A percentile compares a stretch with the other conserved stretches of the same genome.
Evolutionary conservation across 139 green algal genomes (phyloP).

Genomic region (Yamagishiella unicocca): DNA sequence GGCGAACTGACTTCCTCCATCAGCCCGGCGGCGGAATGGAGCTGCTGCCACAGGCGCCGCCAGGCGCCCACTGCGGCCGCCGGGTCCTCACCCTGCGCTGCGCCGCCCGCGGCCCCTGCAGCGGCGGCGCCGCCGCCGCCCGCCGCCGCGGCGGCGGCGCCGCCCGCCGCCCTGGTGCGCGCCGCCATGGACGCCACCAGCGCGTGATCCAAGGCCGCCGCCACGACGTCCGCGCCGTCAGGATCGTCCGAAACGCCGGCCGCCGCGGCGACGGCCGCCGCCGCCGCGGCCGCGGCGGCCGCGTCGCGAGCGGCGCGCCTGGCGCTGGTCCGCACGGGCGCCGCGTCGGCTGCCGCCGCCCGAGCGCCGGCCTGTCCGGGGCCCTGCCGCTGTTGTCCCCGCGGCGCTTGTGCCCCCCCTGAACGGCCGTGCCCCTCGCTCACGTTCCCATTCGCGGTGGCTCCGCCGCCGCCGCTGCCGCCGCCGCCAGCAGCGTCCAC

Average conservation of each 20-base stretch:
- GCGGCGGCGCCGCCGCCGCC: not conserved
- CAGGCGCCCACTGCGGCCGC: not conserved
- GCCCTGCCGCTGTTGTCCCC: not conserved
- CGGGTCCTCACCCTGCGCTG: not conserved
- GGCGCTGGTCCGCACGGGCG: constrained; percentile 16
- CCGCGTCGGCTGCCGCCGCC: not conserved
- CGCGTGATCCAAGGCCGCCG: not conserved
- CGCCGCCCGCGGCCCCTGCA: not conserved
- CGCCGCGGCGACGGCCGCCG: not conserved
- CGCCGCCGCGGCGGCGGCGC: not conserved
- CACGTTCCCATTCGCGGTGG: not conserved
- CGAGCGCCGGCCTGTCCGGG: not conserved
- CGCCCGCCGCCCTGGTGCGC: not conserved
- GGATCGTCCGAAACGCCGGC: too few species aligned
- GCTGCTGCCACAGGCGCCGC: constrained; percentile 3
- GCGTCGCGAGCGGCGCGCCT: not conserved
- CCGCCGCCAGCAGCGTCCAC: not conserved
- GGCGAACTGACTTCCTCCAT: not conserved
- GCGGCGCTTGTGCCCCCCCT: not conserved
- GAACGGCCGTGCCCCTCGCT: not conserved
- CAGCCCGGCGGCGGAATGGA: not conserved
- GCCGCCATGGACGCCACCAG: not conserved
- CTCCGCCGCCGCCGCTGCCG: not conserved
- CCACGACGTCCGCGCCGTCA: not conserved
- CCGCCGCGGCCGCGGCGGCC: not conserved